A percentile compares a stretch with the other conserved stretches of the same genome.
These are phyloP conservation scores for Aureobasidium uvarum DNA, from an alignment of 2,329 filamentous ascomycete species.

Conservation along the genomic window DNA sequence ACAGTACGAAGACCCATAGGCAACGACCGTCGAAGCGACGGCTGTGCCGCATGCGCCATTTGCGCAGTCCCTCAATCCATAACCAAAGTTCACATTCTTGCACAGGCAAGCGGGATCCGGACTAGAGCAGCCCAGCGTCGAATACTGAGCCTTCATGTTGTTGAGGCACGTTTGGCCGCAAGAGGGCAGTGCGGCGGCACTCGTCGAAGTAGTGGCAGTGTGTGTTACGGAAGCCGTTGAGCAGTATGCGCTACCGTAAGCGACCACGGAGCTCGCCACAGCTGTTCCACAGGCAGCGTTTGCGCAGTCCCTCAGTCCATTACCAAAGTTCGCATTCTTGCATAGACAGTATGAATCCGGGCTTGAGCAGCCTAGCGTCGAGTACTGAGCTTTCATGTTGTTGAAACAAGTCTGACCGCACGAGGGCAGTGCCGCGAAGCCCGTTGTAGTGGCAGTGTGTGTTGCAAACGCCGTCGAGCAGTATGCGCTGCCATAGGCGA, in stretches of 20 bases:
- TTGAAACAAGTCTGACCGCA: not conserved
- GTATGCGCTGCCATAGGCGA: not conserved
- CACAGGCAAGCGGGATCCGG: not conserved
- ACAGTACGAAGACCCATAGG: not conserved
- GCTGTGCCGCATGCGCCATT: not conserved
- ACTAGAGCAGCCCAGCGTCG: not conserved
- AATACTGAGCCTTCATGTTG: conserved; percentile 9
- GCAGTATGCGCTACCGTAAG: not conserved
- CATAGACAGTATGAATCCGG: not conserved
- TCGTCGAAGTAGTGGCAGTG: too few relatives aligned
- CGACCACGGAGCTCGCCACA: not conserved
- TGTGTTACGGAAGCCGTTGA: too few relatives aligned
- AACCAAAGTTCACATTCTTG: not conserved
- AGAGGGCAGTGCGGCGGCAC: not conserved
- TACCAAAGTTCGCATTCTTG: not conserved
- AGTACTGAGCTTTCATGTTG: conserved; percentile 8
- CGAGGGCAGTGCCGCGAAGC: not conserved
- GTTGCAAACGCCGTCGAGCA: not conserved
- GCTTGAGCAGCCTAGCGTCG: not conserved
- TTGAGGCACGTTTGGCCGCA: not conserved
- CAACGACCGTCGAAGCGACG: not conserved
- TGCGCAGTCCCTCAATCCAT: not conserved
- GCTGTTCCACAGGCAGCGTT: not conserved
- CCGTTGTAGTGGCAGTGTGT: too few relatives aligned
- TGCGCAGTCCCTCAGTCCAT: not conserved